These are phyloP conservation scores for Xylariaceae sp. DNA, from an alignment of 2,329 filamentous ascomycete species.

Conservation along the genomic window DNA sequence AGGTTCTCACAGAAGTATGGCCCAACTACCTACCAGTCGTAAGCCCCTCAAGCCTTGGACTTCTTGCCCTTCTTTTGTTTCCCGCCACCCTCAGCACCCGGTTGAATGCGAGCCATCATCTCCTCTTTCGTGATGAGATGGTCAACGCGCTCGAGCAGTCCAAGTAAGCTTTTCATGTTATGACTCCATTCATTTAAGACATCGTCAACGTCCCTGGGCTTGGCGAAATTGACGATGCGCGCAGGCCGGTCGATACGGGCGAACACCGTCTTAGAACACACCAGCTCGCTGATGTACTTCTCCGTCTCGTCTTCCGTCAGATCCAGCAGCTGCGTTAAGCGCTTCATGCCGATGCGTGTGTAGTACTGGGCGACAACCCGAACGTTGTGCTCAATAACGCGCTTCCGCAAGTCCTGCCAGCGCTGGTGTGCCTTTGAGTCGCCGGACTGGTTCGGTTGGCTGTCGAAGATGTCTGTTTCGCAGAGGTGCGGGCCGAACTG, in stretches of 20 bases:
- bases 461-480: slow-evolving; percentile 84
- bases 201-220: slow-evolving; percentile 91
- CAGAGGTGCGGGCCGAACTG: slow-evolving; percentile 86
- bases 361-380: slow-evolving; percentile 98
- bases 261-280: slow-evolving; percentile 96
- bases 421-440: slow-evolving; percentile 80
- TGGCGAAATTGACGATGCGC: slow-evolving; percentile 87
- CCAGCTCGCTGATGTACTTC: slow-evolving; percentile 96
- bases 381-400: slow-evolving; percentile 98
- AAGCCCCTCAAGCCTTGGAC: slow-evolving; percentile 22
- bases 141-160: slow-evolving; percentile 84
- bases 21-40: slow-evolving; percentile 8
- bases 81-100: slow-evolving; percentile 41
- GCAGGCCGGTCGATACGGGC: slow-evolving; percentile 96
- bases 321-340: slow-evolving; percentile 86
- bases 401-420: slow-evolving; percentile 94
- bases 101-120: slow-evolving; percentile 98
- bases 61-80: slow-evolving; percentile 36
- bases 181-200: slow-evolving; percentile 97
- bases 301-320: slow-evolving; percentile 94
- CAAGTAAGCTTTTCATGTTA: slow-evolving; percentile 92
- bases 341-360: slow-evolving; percentile 89
- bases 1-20: slow-evolving; percentile 14
- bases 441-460: slow-evolving; percentile 56
- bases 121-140: slow-evolving; percentile 99